Base-by-base conservation (phyloP, 2,329 filamentous ascomycete species). In the Geosmithia putterillii region DNA sequence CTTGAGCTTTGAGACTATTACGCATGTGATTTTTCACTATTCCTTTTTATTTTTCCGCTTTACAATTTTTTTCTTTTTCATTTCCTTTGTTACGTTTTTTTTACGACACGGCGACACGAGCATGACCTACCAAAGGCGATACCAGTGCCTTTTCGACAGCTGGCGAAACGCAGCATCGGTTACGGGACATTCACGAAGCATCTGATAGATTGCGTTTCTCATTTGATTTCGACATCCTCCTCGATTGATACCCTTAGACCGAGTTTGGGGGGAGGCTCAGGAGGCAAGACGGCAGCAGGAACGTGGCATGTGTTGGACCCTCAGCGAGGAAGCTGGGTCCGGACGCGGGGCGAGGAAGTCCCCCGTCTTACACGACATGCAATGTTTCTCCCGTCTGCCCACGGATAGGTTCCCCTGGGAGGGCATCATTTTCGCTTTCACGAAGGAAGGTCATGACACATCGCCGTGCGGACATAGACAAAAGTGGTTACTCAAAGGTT, bases 401-500 rank as follows among this genome's bases (percentile, higher is more conserved):
- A n/a, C n/a, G n/a, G n/a, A 53, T 52, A 58, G 21, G 57, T 54
- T 57, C 56, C 50, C 54, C 54, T 52, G 50, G 47, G 52, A 57
- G 55, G 60, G 58, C 54, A 60, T 60, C 62, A 62, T 63, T 59
- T 57, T 57, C 57, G 53, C 54, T 61, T 64, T 62, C 55, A 61
- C 58, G 55, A 61, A 61, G 65, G 60, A 65, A 58, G 61, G 60
- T 65, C 62, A 61, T 66, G 62, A 57, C 59, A 12, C 10, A 61
- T 65, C 62, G 62, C 61, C 62, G 61, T 63, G 57, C 59, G 61
- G 51, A 61, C 66, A 73, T 78, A 79, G 74, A 79, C 70, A 76
- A 77, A 78, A 76, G 71, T 71, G 72, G 73, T 75, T 75, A 74
- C 71, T 76, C 73, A 43, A 32, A 32, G 66, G 70, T 71, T 73